Conservation (phyloP, 2,329 filamentous ascomycete genomes). For the Chalara sp. region DNA sequence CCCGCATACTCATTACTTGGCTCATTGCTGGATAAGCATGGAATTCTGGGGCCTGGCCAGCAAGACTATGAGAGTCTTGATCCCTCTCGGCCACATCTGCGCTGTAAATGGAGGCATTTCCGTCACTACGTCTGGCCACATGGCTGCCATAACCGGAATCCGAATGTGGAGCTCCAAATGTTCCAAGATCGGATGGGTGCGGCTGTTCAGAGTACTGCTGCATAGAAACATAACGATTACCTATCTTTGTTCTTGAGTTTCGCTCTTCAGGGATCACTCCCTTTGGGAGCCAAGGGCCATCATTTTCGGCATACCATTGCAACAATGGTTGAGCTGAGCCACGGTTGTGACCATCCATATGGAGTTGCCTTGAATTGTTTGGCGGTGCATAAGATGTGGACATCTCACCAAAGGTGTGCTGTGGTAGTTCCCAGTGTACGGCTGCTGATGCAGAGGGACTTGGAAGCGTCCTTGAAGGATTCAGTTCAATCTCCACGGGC, state of each 20-base stretch:
- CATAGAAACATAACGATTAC: slow-evolving; percentile 15
- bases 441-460: slow-evolving; percentile 17
- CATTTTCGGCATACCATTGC: slow-evolving; percentile 32
- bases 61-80: slow-evolving; percentile 22
- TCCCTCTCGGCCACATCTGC: slow-evolving; percentile 22
- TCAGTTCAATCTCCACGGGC: slow-evolving; percentile 24
- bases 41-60: slow-evolving; percentile 17
- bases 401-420: slow-evolving; percentile 16
- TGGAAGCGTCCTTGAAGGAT: slow-evolving; percentile 20
- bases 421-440: slow-evolving; percentile 15
- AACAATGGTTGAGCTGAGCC: slow-evolving; percentile 18
- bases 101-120: slow-evolving; percentile 25
- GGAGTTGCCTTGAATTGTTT: slow-evolving; percentile 13
- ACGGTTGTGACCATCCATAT: slow-evolving; percentile 14
- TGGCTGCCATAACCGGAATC: slow-evolving; percentile 29
- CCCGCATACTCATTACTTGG: slow-evolving; percentile 1
- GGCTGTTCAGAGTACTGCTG: slow-evolving; percentile 24
- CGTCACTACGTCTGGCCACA: slow-evolving; percentile 22
- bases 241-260: slow-evolving; percentile 14
- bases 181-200: slow-evolving; percentile 21
- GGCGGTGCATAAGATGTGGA: slow-evolving; percentile 13
- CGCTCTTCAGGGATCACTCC: slow-evolving; percentile 19
- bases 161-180: slow-evolving; percentile 21
- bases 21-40: background rate
- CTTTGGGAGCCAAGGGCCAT: slow-evolving; percentile 39